These are phyloP conservation scores for Aegilops speltoides DNA, from an alignment of 176 grass and related monocot species.

Conservation along the genomic window DNA sequence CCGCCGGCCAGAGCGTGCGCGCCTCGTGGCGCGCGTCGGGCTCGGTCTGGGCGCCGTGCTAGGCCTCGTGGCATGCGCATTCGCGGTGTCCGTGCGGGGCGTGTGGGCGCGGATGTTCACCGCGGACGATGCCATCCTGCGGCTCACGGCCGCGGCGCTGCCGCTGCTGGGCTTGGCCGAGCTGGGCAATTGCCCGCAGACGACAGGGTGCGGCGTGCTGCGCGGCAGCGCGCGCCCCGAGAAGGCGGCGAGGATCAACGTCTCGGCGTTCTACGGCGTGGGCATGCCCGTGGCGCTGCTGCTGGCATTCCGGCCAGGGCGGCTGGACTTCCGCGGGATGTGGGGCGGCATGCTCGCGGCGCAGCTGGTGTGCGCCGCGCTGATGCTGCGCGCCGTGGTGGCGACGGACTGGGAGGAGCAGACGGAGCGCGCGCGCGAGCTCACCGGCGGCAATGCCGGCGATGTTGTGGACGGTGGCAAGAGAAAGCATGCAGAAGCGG, in stretches of 20 bases:
- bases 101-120: conserved; percentile 76
- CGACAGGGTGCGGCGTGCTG: conserved; percentile 76
- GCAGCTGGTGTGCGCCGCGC: conserved; percentile 70
- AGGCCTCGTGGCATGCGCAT: conserved; percentile 61
- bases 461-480: neutral
- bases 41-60: conserved; percentile 51
- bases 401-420: conserved; percentile 69
- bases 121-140: conserved; percentile 48
- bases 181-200: conserved; percentile 92
- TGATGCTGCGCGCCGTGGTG: conserved; percentile 69
- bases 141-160: conserved; percentile 48
- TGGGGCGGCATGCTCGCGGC: conserved; percentile 87
- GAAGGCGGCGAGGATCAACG: conserved; percentile 70
- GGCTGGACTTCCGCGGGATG: conserved; percentile 69
- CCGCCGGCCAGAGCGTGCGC: conserved; percentile 52
- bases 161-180: conserved; percentile 68
- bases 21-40: conserved; percentile 63
- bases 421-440: conserved; percentile 58
- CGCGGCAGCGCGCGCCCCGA: conserved; percentile 73
- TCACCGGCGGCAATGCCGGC: conserved; percentile 44
- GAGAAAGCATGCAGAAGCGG: conserved; percentile 40
- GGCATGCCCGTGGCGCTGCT: conserved; percentile 73
- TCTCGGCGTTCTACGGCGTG: conserved; percentile 75
- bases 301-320: conserved; percentile 56
- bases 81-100: conserved; percentile 55